phyloP scores from a whole-genome alignment of 306 rosid species.

The Cicer judaicum region DNA sequence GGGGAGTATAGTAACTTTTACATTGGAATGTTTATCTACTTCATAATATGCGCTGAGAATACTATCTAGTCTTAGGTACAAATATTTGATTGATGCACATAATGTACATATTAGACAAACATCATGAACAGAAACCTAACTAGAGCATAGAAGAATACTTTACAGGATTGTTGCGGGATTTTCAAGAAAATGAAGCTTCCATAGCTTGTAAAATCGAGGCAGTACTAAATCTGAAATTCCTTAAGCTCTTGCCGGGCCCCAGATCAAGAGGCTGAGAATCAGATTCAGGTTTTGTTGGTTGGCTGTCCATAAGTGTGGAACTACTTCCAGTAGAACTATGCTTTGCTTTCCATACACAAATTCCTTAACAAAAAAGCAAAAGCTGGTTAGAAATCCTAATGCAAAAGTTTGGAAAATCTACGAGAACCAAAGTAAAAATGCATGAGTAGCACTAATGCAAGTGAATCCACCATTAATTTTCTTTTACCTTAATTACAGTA shows the following conservation, averaged over 20 bases:
- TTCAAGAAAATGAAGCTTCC: slow-evolving; percentile 71
- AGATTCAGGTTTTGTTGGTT: slow-evolving; percentile 60
- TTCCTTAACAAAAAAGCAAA: slow-evolving; percentile 55
- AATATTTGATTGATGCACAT: slow-evolving; percentile 56
- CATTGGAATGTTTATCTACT: slow-evolving; percentile 32
- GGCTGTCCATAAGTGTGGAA: slow-evolving; percentile 60
- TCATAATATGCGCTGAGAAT: slow-evolving; percentile 24
- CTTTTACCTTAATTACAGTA: no score
- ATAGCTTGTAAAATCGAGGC: slow-evolving; percentile 71
- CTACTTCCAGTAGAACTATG: slow-evolving; percentile 65
- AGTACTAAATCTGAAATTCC: slow-evolving; percentile 75
- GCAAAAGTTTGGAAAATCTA: slow-evolving; percentile 16
- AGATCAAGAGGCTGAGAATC: slow-evolving; percentile 51
- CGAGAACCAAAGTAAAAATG: slow-evolving; percentile 12
- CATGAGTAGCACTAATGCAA: neutral
- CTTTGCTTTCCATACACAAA: slow-evolving; percentile 84
- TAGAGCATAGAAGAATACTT: slow-evolving; percentile 43
- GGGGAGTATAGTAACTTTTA: neutral
- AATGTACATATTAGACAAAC: slow-evolving; percentile 51
- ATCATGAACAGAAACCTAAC: slow-evolving; percentile 43
- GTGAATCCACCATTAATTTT: slow-evolving; percentile 7
- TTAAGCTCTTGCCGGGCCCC: slow-evolving; percentile 73
- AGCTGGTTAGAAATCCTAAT: slow-evolving; percentile 39
- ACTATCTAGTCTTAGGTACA: slow-evolving; percentile 34
- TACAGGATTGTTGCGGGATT: slow-evolving; percentile 45